These are phyloP conservation scores for Hypomontagnella submonticulosa DNA, from an alignment of 495 filamentous ascomycete species.

Conservation along the genomic window DNA sequence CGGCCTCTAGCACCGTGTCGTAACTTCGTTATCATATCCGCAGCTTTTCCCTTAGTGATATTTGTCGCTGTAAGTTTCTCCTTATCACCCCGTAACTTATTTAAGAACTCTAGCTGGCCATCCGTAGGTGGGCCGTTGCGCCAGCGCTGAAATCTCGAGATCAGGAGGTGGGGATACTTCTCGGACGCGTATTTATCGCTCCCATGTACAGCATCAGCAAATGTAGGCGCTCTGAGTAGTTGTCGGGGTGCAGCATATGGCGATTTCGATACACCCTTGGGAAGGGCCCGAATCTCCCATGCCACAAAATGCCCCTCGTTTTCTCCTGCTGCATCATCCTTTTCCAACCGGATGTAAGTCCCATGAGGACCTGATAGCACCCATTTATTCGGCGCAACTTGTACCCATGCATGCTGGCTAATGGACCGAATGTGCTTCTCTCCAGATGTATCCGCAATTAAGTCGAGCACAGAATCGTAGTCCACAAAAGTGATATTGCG, in stretches of 20 bases:
- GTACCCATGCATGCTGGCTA: constrained; percentile 83
- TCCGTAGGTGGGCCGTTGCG: constrained; percentile 71
- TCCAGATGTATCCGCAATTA: constrained; percentile 81
- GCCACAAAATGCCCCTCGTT: constrained; percentile 45
- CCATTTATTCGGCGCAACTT: constrained; percentile 70
- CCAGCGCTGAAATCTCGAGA: constrained; percentile 72
- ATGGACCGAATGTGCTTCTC: constrained; percentile 81
- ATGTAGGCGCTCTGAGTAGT: constrained; percentile 67
- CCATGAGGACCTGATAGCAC: constrained; percentile 69
- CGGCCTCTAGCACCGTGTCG: constrained; percentile 81
- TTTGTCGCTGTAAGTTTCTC: constrained; percentile 64
- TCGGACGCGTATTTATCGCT: constrained; percentile 81
- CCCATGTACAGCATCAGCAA: constrained; percentile 80
- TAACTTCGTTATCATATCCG: constrained; percentile 93
- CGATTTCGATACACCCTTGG: constrained; percentile 53
- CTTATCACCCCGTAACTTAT: constrained; percentile 67
- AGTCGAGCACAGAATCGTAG: constrained; percentile 87
- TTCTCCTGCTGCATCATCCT: constrained; percentile 36
- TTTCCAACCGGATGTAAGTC: constrained; percentile 72
- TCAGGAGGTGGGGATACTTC: constrained; percentile 68
- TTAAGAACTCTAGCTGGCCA: constrained; percentile 77
- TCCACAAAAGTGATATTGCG: constrained; percentile 77
- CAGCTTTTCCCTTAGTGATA: constrained; percentile 82
- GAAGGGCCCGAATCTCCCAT: constrained; percentile 54
- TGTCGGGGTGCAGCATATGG: constrained; percentile 73